phyloP scores from a whole-genome alignment of 2,329 filamentous ascomycete genomes.

The Fusarium mangiferae region DNA sequence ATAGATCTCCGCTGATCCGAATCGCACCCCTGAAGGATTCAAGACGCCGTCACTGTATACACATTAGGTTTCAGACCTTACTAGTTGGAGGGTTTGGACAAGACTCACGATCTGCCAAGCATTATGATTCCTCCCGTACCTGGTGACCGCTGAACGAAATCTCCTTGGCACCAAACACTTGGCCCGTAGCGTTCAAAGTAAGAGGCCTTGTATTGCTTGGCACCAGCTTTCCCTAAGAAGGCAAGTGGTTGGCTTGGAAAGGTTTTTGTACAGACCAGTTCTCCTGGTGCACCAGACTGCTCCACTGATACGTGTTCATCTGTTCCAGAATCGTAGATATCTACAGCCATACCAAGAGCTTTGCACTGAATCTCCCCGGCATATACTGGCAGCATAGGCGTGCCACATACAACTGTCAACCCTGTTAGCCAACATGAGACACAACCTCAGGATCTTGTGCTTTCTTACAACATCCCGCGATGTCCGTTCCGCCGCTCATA shows the following conservation, averaged over 20 bases:
- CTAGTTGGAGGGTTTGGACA: no score
- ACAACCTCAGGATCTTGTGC: no score
- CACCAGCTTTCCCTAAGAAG: background rate
- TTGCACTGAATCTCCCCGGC: slow-evolving; percentile 20
- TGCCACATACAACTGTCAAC: background rate
- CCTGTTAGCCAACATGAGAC: background rate
- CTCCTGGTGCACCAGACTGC: background rate
- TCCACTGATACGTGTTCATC: background rate
- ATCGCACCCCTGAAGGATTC: background rate
- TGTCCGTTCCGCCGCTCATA: background rate
- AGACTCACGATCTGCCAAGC: background rate
- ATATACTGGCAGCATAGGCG: slow-evolving; percentile 9
- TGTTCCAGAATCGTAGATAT: slow-evolving; percentile 2
- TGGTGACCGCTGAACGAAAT: background rate
- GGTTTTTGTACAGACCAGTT: background rate
- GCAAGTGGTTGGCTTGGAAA: background rate
- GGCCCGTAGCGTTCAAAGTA: background rate
- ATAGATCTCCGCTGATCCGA: background rate
- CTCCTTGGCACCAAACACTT: background rate
- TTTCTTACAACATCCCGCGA: background rate
- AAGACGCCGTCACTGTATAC: background rate
- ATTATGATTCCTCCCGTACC: background rate
- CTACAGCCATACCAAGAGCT: slow-evolving; percentile 25
- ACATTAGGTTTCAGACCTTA: no score
- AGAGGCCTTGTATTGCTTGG: background rate